These are phyloP conservation scores for Sisymbrium irio DNA, from an alignment of 345 rosid species.

Conservation along the genomic window DNA sequence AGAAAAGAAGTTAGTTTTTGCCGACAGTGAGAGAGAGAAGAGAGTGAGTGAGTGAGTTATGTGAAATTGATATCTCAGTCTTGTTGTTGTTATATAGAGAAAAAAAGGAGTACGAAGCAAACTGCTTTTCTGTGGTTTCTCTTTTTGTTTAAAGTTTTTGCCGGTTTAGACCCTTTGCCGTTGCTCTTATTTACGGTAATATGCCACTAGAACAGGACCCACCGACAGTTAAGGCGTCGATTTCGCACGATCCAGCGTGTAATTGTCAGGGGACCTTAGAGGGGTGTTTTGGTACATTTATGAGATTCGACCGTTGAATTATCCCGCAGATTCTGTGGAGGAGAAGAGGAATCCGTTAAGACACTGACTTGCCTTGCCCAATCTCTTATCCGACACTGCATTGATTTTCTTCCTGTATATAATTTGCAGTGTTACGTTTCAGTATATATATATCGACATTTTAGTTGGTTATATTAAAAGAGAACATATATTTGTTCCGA, in stretches of 20 bases:
- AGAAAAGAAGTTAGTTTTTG: constrained; percentile 3
- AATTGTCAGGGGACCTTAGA: constrained; percentile 25
- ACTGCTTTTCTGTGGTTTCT: constrained; percentile 33
- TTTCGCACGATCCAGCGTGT: constrained; percentile 44
- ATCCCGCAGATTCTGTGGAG: constrained; percentile 29
- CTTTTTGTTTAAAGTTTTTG: background rate
- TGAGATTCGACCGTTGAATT: constrained; percentile 30
- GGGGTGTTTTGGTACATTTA: constrained; percentile 35
- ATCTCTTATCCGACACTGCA: background rate
- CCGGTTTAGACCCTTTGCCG: constrained; percentile 18
- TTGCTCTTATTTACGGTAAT: constrained; percentile 39
- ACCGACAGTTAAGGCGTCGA: constrained; percentile 83
- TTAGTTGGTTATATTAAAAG: background rate
- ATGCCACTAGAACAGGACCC: constrained; percentile 46
- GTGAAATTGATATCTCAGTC: constrained; percentile 19
- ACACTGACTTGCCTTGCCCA: constrained; percentile 4
- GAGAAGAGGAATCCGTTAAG: constrained; percentile 33
- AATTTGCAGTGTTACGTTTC: background rate
- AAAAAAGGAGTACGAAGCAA: background rate
- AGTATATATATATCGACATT: background rate
- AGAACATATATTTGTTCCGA: background rate
- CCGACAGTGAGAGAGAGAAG: constrained; percentile 33
- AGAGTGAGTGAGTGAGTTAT: constrained; percentile 26
- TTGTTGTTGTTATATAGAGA: constrained; percentile 27
- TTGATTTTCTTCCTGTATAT: background rate